These are phyloP conservation scores for Peronospora farinosa DNA, from an alignment of 352 stramenopile species.

Conservation along the genomic window DNA sequence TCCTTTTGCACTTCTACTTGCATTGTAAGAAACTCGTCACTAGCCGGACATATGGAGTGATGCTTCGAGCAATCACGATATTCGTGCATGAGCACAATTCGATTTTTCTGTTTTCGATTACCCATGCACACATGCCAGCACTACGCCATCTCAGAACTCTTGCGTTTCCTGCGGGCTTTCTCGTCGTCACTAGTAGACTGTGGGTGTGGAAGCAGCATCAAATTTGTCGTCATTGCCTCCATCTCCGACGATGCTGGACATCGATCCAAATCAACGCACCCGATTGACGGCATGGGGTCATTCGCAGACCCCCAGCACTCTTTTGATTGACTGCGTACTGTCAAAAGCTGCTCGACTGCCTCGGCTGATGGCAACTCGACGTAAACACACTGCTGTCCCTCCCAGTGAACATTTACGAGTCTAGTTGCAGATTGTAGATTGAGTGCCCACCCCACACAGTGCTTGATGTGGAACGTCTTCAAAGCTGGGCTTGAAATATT, in stretches of 20 bases:
- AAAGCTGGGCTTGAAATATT: slow-evolving; percentile 28
- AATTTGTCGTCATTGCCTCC: slow-evolving; percentile 27
- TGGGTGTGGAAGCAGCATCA: slow-evolving; percentile 11
- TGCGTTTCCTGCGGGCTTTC: slow-evolving; percentile 31
- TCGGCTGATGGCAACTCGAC: slow-evolving; percentile 38
- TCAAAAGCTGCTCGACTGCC: slow-evolving; percentile 35
- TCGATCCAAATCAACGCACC: slow-evolving; percentile 49
- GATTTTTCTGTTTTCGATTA: neutral
- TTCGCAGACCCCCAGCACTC: slow-evolving; percentile 33
- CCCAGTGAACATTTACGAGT: slow-evolving; percentile 46
- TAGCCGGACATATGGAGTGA: neutral
- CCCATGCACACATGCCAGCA: slow-evolving; percentile 9
- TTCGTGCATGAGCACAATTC: neutral
- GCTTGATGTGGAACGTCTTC: slow-evolving; percentile 73
- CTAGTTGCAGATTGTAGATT: slow-evolving; percentile 36
- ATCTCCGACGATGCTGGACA: slow-evolving; percentile 26
- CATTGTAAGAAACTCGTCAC: neutral
- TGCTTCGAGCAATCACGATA: neutral
- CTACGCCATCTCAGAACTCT: slow-evolving; percentile 30
- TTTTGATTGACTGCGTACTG: slow-evolving; percentile 26
- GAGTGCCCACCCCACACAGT: slow-evolving; percentile 50
- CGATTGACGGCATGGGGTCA: slow-evolving; percentile 59
- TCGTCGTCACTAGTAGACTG: slow-evolving; percentile 25
- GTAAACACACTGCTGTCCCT: slow-evolving; percentile 44
- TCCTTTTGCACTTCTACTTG: neutral